Base-by-base conservation (phyloP, 2,329 filamentous ascomycete genomes). In the Coccinonectria pachysandricola region DNA sequence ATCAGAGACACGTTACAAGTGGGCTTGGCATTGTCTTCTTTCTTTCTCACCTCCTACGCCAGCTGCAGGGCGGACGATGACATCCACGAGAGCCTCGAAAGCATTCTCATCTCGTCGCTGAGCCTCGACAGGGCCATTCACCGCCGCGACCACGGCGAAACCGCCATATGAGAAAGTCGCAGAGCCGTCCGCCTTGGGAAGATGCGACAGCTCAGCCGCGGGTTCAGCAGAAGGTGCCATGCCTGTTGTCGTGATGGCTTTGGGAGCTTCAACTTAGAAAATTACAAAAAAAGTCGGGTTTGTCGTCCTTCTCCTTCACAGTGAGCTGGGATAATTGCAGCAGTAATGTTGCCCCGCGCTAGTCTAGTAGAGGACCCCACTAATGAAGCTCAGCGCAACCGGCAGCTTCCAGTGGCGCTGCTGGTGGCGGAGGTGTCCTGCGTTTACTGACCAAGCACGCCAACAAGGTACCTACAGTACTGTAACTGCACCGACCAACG, bases 41-140 rank as follows among this genome's bases (percentile, higher is more conserved):
- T n/a, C n/a, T 21, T 12, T 34, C 68, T 50, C 54, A 77, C 86
- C 80, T 62, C 82, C 85, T 23, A 91, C 77, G 10, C 87, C 87
- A 37, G 79, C 76, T 18, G 81, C 79, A 24, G 88, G 88, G 52
- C 91, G 75, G 39, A 98, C 73, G 50, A 88, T 76, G 31, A 98
- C 83, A 56, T 96, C 91, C 39, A 98, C 66, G 25, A 79, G 74
- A 15, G 88, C 85, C 60, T 95, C 86, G 55, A 93, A 87, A 6
- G 91, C 81, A 40, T 91, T 74, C 54, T 96, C 85, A 50, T 98
- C 88, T 45, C 84, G 75, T 46, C 87, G 74, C 43, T 77, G 75
- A 10, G 88, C 84, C 60, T 98, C 91, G 41, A 96, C 74, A 10
- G 91, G 91, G 1, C 88, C 91, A 56, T 94, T 96, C 40, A 93